These are phyloP conservation scores for Adansonia madagascariensis DNA, from an alignment of 441 rosid species.

Conservation along the genomic window DNA sequence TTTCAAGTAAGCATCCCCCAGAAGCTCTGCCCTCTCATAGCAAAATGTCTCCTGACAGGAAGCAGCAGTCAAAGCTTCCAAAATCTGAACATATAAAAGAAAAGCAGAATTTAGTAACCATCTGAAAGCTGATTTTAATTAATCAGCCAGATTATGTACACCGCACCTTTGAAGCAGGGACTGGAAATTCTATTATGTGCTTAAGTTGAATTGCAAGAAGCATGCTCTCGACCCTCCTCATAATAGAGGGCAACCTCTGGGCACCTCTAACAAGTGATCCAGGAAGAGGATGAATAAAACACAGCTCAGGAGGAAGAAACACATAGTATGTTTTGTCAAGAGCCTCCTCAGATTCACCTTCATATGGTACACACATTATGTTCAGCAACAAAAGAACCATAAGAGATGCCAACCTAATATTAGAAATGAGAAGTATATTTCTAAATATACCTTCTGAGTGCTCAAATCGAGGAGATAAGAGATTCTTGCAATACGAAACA, in stretches of 20 bases:
- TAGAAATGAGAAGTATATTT: conserved; percentile 3
- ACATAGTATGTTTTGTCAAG: conserved; percentile 92
- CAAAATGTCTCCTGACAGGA: conserved; percentile 99
- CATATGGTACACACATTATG: conserved; percentile 31
- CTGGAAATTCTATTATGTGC: conserved; percentile 64
- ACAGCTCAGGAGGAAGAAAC: conserved; percentile 96
- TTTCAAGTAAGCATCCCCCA: conserved; percentile 98
- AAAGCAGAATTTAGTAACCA: conserved; percentile 22
- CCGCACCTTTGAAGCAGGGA: conserved; percentile 83
- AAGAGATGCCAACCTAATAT: conserved; percentile 10
- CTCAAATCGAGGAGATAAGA: conserved; percentile 94
- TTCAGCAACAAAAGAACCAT: conserved; percentile 31
- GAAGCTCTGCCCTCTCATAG: conserved; percentile 98
- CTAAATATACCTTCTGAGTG: conserved; percentile 63
- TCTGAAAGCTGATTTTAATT: not conserved
- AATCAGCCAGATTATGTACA: not conserved
- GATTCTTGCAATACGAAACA: conserved; percentile 98
- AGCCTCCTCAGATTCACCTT: conserved; percentile 78
- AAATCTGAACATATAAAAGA: conserved; percentile 55
- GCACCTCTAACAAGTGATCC: conserved; percentile 97
- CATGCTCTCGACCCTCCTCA: conserved; percentile 99
- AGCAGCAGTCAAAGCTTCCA: conserved; percentile 99
- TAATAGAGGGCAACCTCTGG: conserved; percentile 96
- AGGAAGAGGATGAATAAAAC: conserved; percentile 93
- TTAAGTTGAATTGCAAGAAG: conserved; percentile 90